phyloP scores from a whole-genome alignment of 2,329 filamentous ascomycete genomes.

The Diaporthe longicolla region DNA sequence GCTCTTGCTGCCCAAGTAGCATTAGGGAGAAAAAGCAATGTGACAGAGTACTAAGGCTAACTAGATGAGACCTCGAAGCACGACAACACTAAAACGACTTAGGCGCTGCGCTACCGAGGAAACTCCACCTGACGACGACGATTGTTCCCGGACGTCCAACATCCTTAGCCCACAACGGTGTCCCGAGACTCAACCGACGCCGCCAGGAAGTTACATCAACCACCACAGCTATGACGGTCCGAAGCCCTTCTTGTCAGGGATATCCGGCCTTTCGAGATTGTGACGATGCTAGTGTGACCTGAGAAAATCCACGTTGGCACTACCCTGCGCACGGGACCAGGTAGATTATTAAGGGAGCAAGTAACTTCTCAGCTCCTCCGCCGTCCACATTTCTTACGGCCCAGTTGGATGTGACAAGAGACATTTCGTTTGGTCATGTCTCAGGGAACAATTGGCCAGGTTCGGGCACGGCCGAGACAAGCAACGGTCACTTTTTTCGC shows the following conservation, averaged over 20 bases:
- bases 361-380: slow-evolving; percentile 27
- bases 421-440: slow-evolving; percentile 39
- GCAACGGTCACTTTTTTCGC: slow-evolving; percentile 18
- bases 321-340: slow-evolving; percentile 26
- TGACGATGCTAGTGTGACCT: slow-evolving; percentile 29
- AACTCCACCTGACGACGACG: slow-evolving; percentile 28
- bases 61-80: slow-evolving; percentile 27
- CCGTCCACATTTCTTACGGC: slow-evolving; percentile 6
- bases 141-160: slow-evolving; percentile 24
- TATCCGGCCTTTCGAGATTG: slow-evolving; percentile 27
- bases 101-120: slow-evolving; percentile 29
- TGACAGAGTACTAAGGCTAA: slow-evolving; percentile 23
- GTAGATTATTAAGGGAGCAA: slow-evolving; percentile 24
- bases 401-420: slow-evolving; percentile 21
- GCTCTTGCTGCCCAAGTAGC: slow-evolving; percentile 35
- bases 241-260: slow-evolving; percentile 23
- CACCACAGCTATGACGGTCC: slow-evolving; percentile 18
- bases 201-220: slow-evolving; percentile 22
- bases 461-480: slow-evolving; percentile 35
- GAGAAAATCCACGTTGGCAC: slow-evolving; percentile 9
- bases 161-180: slow-evolving; percentile 15
- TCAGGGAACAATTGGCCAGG: slow-evolving; percentile 31
- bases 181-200: slow-evolving; percentile 18
- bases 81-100: slow-evolving; percentile 28
- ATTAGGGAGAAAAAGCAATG: slow-evolving; percentile 33